Base-by-base conservation (phyloP, 176 grass and related monocot species). In the Melocanna baccifera region DNA sequence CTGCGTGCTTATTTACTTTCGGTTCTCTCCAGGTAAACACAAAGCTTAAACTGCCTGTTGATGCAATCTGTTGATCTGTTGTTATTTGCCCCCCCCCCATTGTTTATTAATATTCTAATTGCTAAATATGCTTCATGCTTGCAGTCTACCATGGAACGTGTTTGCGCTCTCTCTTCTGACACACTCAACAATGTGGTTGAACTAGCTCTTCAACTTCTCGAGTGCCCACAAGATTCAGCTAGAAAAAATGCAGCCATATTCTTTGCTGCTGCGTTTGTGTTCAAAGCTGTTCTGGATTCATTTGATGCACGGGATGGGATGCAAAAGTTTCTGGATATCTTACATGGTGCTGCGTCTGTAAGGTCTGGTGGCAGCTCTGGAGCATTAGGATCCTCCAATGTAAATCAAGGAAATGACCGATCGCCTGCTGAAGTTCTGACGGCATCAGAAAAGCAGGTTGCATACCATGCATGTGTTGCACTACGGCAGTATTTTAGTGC, bases 381-480 rank as follows among this genome's bases (percentile, higher is more conserved):
- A 45, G 55, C 85, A 81, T 45, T 90, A 81, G 91, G 89, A 67
- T 79, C 82, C 41, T 85, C 93, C 69, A 89, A 90, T 74, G 86
- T 71, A 73, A 90, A 87, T 88, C 78, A 80, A 63, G 80, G 87
- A 63, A 90, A 77, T 88, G 93, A 92, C 48, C 87, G 85, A 56
- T 90, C 87, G 0, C 74, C 81, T 81, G 69, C 81, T 73, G 96
- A 99, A 86, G 91, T 90, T 76, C 75, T 99, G 34, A 92, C 96
- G 62, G 70, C 86, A 41, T 92, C 87, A 80, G 96, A 99, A 86
- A 99, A 99, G 83, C 96, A 99, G 78, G 94, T 99, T 70, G 91
- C 93, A 26, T 99, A 99, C 46, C 96, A 99, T 87, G 87, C 96
- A 15, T 95, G 93, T 92, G 91, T 99, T 90, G 96, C 93, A 30